Percentiles rank a stretch among this genome's conserved stretches.
Evolutionary conservation across 1,284 basidiomycete genomes (phyloP).

Genomic region (Earliella scabrosa): DNA sequence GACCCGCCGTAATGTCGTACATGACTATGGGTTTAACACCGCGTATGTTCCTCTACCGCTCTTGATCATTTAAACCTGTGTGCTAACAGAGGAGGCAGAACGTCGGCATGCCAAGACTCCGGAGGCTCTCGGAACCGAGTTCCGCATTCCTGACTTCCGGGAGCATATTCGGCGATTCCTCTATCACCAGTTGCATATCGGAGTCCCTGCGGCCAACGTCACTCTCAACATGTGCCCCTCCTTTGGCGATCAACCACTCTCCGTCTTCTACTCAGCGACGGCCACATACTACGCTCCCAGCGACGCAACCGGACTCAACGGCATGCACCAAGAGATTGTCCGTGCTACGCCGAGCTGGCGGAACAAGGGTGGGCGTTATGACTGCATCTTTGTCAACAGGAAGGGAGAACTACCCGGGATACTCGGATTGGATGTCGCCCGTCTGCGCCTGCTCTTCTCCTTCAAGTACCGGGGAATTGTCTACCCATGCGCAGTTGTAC

Average conservation of each 20-base stretch:
- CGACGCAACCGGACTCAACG: conserved; percentile 3
- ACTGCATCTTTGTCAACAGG: neutral
- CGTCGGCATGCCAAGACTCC: no score
- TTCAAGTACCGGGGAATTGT: neutral
- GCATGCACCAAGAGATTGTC: conserved; percentile 15
- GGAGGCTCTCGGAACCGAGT: no score
- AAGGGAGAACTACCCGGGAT: neutral
- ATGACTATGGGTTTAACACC: no score
- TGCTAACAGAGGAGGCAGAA: no score
- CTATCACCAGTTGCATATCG: no score
- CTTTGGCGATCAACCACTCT: neutral
- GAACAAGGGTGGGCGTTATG: neutral
- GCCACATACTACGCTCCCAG: conserved; percentile 13
- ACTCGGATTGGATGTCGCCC: neutral
- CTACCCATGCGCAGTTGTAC: neutral
- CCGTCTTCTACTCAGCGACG: conserved; percentile 8
- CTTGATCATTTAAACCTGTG: no score
- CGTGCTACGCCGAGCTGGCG: conserved; percentile 14
- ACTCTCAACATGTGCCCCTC: conserved; percentile 1
- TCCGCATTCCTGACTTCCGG: no score
- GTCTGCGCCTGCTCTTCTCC: neutral
- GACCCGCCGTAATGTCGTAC: no score
- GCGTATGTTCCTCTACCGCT: no score
- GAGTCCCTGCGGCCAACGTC: no score
- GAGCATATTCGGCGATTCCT: no score